A percentile compares a stretch with the other conserved stretches of the same genome.
phyloP scores from a whole-genome alignment of 140 eudicot species.

The Senecio squalidus region DNA sequence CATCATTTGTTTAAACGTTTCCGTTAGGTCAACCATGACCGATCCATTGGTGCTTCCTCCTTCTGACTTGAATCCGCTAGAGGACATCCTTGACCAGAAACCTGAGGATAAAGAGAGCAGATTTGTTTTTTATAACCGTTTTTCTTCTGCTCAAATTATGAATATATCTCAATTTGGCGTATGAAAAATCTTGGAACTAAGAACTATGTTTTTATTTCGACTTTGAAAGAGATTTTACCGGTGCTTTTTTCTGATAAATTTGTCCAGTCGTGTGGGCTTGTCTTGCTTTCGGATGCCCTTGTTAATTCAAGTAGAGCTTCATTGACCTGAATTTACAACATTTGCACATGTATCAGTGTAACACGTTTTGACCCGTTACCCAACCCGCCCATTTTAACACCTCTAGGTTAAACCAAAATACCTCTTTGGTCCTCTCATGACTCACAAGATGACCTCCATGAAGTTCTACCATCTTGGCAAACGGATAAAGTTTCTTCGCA shows the following conservation, averaged over 20 bases:
- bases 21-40: slow-evolving; percentile 20
- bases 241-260: slow-evolving; percentile 54
- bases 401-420: slow-evolving; percentile 18
- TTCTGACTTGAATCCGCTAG: slow-evolving; percentile 27
- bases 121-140: background rate
- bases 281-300: slow-evolving; percentile 57
- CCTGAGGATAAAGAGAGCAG: slow-evolving; percentile 35
- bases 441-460: slow-evolving; percentile 98
- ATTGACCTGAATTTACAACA: slow-evolving; percentile 59
- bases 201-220: slow-evolving; percentile 2
- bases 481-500: slow-evolving; percentile 73
- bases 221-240: slow-evolving; percentile 46
- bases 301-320: slow-evolving; percentile 80
- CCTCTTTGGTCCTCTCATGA: slow-evolving; percentile 96
- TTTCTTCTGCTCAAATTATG: background rate
- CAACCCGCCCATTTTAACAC: too few relatives aligned
- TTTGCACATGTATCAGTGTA: slow-evolving; percentile 6
- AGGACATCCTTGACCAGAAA: slow-evolving; percentile 34
- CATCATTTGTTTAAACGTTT: slow-evolving; percentile 36
- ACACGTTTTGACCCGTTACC: background rate
- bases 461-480: slow-evolving; percentile 78
- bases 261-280: slow-evolving; percentile 81
- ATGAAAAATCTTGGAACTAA: background rate
- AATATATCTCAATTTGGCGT: background rate
- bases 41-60: slow-evolving; percentile 31